Conservation (phyloP, 169 alveolate genomes). For the Plasmodium yoelii region DNA sequence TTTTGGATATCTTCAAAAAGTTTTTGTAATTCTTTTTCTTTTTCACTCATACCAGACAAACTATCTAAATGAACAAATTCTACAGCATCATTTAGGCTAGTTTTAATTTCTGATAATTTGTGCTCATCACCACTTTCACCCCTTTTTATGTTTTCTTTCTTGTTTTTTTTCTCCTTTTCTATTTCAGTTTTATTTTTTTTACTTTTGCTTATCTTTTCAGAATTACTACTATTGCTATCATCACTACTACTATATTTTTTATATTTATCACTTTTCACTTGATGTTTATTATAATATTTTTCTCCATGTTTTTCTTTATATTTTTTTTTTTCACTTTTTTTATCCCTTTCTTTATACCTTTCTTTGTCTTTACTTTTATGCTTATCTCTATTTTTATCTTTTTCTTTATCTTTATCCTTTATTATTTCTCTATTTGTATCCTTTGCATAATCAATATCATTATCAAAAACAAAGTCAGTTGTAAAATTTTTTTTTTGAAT, state of each 20-base stretch:
- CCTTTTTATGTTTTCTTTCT: slow-evolving; percentile 5
- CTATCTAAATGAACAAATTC: slow-evolving; percentile 81
- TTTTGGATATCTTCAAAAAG: slow-evolving; percentile 70
- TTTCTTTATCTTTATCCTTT: slow-evolving; percentile 43
- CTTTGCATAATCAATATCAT: slow-evolving; percentile 23
- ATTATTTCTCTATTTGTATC: slow-evolving; percentile 30
- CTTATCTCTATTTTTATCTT: slow-evolving; percentile 15
- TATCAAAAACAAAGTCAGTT: slow-evolving; percentile 43
- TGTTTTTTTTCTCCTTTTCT: neutral
- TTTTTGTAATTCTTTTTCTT: slow-evolving; percentile 65
- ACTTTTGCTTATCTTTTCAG: neutral
- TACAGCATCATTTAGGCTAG: slow-evolving; percentile 78
- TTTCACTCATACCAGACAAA: slow-evolving; percentile 77
- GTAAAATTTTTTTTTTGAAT: slow-evolving; percentile 14
- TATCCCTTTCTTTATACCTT: neutral
- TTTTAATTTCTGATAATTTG: slow-evolving; percentile 47
- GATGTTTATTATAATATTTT: neutral
- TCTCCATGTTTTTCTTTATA: neutral
- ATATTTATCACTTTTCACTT: neutral
- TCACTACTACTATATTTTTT: neutral
- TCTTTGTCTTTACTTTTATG: neutral
- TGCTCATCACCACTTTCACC: neutral
- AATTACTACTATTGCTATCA: neutral
- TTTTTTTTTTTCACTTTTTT: neutral
- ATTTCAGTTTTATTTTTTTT: slow-evolving; percentile 2